phyloP scores from a whole-genome alignment of 225 moss, liverwort and hornwort species.

The Physcomitrellopsis africana region DNA sequence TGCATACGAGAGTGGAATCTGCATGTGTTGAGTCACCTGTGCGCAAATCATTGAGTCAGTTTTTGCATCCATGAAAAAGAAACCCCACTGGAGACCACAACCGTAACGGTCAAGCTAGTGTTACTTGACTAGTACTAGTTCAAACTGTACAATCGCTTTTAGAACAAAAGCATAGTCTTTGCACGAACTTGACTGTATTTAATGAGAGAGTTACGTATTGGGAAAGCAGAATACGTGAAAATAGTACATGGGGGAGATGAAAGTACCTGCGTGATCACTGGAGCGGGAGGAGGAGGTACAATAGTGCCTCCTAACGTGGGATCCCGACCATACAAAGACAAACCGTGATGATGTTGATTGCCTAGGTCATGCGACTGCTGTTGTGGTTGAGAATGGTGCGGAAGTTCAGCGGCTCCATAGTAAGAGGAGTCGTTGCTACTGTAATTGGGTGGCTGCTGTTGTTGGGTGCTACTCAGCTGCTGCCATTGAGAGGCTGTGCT shows the following conservation, averaged over 20 bases:
- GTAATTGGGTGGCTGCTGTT: slow-evolving; percentile 66
- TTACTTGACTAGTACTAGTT: background rate
- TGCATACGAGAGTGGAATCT: slow-evolving; percentile 98
- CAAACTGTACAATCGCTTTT: background rate
- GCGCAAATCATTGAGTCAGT: slow-evolving; percentile 23
- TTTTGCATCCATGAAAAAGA: background rate
- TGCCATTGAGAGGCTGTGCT: slow-evolving; percentile 79
- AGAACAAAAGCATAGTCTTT: slow-evolving; percentile 10
- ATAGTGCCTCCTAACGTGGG: slow-evolving; percentile 86
- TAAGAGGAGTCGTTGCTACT: slow-evolving; percentile 65
- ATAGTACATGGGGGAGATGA: background rate
- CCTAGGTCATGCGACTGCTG: slow-evolving; percentile 75
- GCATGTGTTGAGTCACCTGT: slow-evolving; percentile 99
- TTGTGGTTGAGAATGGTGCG: slow-evolving; percentile 86
- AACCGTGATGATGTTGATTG: slow-evolving; percentile 91
- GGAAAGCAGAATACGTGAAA: background rate
- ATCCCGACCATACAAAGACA: slow-evolving; percentile 94
- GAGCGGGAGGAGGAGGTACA: slow-evolving; percentile 94
- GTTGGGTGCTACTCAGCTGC: slow-evolving; percentile 65
- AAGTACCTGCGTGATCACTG: slow-evolving; percentile 91
- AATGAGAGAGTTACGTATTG: no score
- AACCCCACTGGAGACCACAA: background rate
- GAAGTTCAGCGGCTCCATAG: slow-evolving; percentile 77
- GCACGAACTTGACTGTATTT: background rate
- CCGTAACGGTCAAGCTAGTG: background rate